Evolutionary conservation across 768 basidiomycete genomes (phyloP), one percentile per base, ranked within the genome.

Genomic region (Gymnopilus junonius): DNA sequence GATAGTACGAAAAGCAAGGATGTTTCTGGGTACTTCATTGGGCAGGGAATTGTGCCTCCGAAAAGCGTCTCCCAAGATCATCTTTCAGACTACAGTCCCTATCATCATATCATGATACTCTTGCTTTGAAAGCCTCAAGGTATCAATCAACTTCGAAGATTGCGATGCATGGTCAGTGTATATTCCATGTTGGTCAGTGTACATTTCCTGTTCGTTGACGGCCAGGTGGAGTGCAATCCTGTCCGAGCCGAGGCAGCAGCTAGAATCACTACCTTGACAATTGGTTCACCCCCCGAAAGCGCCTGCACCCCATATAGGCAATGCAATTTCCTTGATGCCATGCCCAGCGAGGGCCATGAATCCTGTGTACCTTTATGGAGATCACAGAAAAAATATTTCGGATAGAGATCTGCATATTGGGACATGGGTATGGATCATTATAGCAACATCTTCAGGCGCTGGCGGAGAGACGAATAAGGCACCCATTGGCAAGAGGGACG

Each of bases 241-340:
- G 68, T 65, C n/a, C 67, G 73, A 55, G 73, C 72, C 39, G 71
- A 69, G 21, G 73, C 74, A 45, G 75, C 64, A 0, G 68, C 59
- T 35, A 77, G 51, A 11, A 76, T 70, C 8, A 77, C 51, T 14
- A 67, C 62, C 58, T 79, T 79, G 50, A 77, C 66, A 25, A 76
- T 64, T 7, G 74, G 75, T 59, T 79, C 69, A 1, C 72, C 76
- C 4, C n/a, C 72, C 73, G 64, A 77, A 76, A 43, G 75, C 72
- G n/a, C 75, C 77, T 54, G 74, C 63, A n/a, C 74, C 76, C 76
- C 73, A 76, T 29, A 76, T 55, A 17, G 75, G 73, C 4, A 74
- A 73, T 4, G 69, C 62, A 50, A 75, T 65, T 2, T 64, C 66
- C n/a, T 48, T 61, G 27, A 75, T 63, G 20, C 71, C 67, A n/a